A percentile compares a stretch with the other conserved stretches of the same genome.
Evolutionary conservation across 495 filamentous ascomycete species (phyloP).

Genomic region (Penicillium simplicissimum): DNA sequence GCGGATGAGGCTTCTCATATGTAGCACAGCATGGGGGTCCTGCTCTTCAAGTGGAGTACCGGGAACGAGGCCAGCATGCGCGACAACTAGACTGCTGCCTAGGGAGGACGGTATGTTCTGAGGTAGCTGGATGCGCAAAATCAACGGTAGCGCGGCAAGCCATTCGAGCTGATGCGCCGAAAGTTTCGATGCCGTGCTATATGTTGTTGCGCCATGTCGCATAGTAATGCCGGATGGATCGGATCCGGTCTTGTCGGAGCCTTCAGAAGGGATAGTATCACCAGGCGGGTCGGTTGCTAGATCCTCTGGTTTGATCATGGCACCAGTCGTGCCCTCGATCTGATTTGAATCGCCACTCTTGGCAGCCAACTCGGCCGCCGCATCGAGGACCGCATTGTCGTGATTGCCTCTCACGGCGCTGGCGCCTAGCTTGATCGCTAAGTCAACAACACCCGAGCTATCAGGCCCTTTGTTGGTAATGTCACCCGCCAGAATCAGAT

Average conservation of each 20-base stretch:
- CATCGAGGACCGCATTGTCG: slow-evolving; percentile 69
- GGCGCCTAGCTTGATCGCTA: slow-evolving; percentile 52
- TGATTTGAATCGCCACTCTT: neutral
- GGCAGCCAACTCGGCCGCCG: slow-evolving; percentile 17
- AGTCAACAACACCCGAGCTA: slow-evolving; percentile 23
- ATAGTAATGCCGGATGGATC: neutral
- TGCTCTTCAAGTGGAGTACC: slow-evolving; percentile 62
- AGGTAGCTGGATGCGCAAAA: slow-evolving; percentile 60
- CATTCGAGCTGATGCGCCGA: slow-evolving; percentile 59
- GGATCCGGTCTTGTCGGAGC: slow-evolving; percentile 1
- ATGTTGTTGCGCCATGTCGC: slow-evolving; percentile 14
- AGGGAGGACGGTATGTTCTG: slow-evolving; percentile 31
- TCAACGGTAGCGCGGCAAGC: slow-evolving; percentile 65
- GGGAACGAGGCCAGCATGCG: slow-evolving; percentile 78
- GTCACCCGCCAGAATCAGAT: slow-evolving; percentile 22
- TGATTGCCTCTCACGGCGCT: slow-evolving; percentile 82
- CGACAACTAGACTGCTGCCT: slow-evolving; percentile 56
- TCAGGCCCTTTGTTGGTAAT: slow-evolving; percentile 26
- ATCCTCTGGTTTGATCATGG: neutral
- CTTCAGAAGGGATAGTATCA: neutral
- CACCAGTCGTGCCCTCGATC: neutral
- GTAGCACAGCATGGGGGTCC: slow-evolving; percentile 74
- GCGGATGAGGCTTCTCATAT: slow-evolving; percentile 70
- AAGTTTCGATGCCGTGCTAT: slow-evolving; percentile 30
- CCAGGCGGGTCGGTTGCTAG: neutral